Conservation (phyloP, 2,329 filamentous ascomycete genomes). For the Epichloe baconii region DNA sequence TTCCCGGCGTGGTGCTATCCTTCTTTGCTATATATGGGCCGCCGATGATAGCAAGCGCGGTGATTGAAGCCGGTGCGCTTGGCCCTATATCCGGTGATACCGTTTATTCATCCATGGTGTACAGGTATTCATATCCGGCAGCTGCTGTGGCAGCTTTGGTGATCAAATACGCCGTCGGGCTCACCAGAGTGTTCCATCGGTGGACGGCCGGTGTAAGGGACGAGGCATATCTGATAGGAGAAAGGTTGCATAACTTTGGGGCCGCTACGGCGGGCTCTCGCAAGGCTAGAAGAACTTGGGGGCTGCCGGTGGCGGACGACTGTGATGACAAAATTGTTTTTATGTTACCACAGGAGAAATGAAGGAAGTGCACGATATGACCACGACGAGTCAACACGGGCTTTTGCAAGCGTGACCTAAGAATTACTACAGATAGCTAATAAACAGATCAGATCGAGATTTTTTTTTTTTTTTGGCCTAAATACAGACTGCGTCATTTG, state of each 20-base stretch:
- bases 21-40: slow-evolving; percentile 51
- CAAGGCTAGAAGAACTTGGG: slow-evolving; percentile 23
- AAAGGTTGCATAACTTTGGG: slow-evolving; percentile 89
- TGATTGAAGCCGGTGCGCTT: slow-evolving; percentile 15
- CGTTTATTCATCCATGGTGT: slow-evolving; percentile 25
- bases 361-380: background rate
- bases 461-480: background rate
- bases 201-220: slow-evolving; percentile 80
- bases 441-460: background rate
- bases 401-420: background rate
- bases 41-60: slow-evolving; percentile 36
- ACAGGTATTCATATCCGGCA: slow-evolving; percentile 57
- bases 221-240: slow-evolving; percentile 92
- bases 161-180: slow-evolving; percentile 30
- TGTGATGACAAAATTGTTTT: background rate
- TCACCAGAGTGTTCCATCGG: slow-evolving; percentile 49
- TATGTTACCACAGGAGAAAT: background rate
- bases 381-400: background rate
- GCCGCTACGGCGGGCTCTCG: slow-evolving; percentile 25
- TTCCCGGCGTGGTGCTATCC: slow-evolving; percentile 57
- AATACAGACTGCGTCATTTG: no score
- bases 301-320: slow-evolving; percentile 15
- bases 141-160: slow-evolving; percentile 36
- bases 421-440: background rate
- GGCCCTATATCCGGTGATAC: slow-evolving; percentile 14